Evolutionary conservation across 768 basidiomycete genomes (phyloP), one percentile per base, ranked within the genome.

Genomic region (Porpolomopsis calyptriformis): DNA sequence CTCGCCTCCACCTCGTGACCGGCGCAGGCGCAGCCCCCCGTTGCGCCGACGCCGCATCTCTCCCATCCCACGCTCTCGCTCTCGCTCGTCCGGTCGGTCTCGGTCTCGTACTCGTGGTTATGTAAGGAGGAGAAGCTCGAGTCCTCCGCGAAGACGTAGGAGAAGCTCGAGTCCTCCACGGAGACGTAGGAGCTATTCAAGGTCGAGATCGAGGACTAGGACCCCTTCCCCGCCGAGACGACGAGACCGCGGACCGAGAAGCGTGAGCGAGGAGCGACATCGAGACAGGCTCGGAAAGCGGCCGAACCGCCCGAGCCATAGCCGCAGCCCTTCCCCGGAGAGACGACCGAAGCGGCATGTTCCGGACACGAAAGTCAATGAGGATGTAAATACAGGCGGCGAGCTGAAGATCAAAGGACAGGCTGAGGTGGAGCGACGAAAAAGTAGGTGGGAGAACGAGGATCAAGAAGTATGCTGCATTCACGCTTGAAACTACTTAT

Each of bases 391-490:
- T 54, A 64, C 45, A 54, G 60, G 51, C 20, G 69, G 70, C 6
- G 82, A 83, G 55, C 60, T 88, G 37, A 84, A 79, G 59, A 88
- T 88, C 59, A 83, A 82, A 57, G 85, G 85, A 10, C 83, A 85
- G 55, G 74, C 72, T 7, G 77, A 75, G 46, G 63, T 62, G 11
- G 73, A 72, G 53, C 76, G 70, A 50, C 68, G 64, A 56, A 74
- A 67, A 64, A 73, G 68, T 57, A 77, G 70, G 60, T 72, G 73
- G 73, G 78, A 77, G 1, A 66, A 64, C 25, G 68, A 65, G 24
- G 40, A 52, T 42, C 52, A 52, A 46, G 67, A 60, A 52, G 61
- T 62, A 46, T 44, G 55, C n/a, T n/a, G n/a, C n/a, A n/a, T n/a
- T n/a, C n/a, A n/a, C n/a, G n/a, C n/a, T n/a, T n/a, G n/a, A 16